phyloP scores from a whole-genome alignment of 2,329 filamentous ascomycete genomes.

The Westerdykella ornata region DNA sequence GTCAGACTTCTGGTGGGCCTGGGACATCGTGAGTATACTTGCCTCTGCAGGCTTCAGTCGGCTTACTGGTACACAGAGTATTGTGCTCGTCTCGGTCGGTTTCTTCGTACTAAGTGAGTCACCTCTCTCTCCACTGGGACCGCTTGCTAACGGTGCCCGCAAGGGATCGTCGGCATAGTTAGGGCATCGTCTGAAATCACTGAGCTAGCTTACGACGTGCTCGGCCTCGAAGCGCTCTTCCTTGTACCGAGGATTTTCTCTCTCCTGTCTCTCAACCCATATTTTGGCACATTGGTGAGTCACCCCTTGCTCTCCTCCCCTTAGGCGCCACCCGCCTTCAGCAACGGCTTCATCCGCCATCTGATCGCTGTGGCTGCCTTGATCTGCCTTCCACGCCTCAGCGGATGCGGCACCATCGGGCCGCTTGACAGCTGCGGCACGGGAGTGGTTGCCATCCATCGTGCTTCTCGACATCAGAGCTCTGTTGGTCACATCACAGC shows the following conservation, averaged over 20 bases:
- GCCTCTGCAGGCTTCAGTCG: not conserved
- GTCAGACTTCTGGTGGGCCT: conserved; percentile 44
- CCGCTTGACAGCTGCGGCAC: conserved; percentile 3
- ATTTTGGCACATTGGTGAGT: conserved; percentile 69
- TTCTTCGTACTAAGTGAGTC: conserved; percentile 66
- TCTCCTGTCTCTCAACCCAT: conserved; percentile 76
- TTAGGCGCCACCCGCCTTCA: not conserved
- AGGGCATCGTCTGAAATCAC: conserved; percentile 57
- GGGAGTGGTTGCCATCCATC: not conserved
- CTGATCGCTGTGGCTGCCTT: not conserved
- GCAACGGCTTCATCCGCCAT: too few species aligned
- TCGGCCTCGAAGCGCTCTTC: conserved; percentile 81
- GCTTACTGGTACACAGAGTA: conserved; percentile 36
- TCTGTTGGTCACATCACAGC: conserved; percentile 2
- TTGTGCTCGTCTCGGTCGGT: conserved; percentile 63
- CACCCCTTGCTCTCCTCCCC: not conserved
- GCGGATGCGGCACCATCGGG: conserved; percentile 1
- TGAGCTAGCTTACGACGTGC: conserved; percentile 78
- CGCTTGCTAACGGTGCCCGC: not conserved
- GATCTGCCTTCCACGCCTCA: not conserved
- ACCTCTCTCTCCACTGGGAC: not conserved
- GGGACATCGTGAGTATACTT: conserved; percentile 31
- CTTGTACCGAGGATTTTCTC: conserved; percentile 84
- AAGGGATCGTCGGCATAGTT: conserved; percentile 61
- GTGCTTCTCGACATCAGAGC: not conserved